These are phyloP conservation scores for Chaetothyriales sp. DNA, from an alignment of 2,329 filamentous ascomycete genomes.

Conservation along the genomic window DNA sequence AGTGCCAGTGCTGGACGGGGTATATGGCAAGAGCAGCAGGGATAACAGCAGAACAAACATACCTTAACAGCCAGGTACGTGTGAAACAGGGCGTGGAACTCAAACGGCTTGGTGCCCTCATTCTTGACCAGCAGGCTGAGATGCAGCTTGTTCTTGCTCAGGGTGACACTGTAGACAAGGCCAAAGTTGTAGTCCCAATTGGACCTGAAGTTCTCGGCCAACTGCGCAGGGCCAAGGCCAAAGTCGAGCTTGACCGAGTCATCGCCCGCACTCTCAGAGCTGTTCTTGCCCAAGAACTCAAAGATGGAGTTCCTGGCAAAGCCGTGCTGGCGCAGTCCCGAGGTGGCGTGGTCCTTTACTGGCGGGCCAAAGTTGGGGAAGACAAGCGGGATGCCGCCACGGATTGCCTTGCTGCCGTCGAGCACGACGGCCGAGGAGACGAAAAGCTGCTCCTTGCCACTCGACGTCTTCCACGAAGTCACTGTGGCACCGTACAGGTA, in stretches of 20 bases:
- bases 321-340: constrained; percentile 75
- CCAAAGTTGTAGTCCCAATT: constrained; percentile 80
- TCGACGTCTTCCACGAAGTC: constrained; percentile 75
- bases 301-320: constrained; percentile 81
- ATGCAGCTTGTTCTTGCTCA: constrained; percentile 57
- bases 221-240: constrained; percentile 59
- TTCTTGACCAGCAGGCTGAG: constrained; percentile 82
- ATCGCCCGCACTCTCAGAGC: constrained; percentile 39
- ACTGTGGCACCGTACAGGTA: constrained; percentile 88
- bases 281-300: constrained; percentile 86
- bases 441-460: constrained; percentile 71
- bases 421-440: constrained; percentile 64
- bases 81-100: constrained; percentile 83
- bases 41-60: constrained; percentile 20
- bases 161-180: constrained; percentile 81
- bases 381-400: constrained; percentile 37
- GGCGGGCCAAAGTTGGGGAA: constrained; percentile 58
- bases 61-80: constrained; percentile 76
- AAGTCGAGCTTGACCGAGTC: constrained; percentile 87
- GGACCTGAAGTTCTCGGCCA: constrained; percentile 52
- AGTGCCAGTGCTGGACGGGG: neutral
- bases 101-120: constrained; percentile 65
- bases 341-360: constrained; percentile 60
- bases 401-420: constrained; percentile 76
- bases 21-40: neutral